Evolutionary conservation across 768 basidiomycete species (phyloP), one percentile per base, ranked within the genome.

Genomic region (Kwoniella sp.): DNA sequence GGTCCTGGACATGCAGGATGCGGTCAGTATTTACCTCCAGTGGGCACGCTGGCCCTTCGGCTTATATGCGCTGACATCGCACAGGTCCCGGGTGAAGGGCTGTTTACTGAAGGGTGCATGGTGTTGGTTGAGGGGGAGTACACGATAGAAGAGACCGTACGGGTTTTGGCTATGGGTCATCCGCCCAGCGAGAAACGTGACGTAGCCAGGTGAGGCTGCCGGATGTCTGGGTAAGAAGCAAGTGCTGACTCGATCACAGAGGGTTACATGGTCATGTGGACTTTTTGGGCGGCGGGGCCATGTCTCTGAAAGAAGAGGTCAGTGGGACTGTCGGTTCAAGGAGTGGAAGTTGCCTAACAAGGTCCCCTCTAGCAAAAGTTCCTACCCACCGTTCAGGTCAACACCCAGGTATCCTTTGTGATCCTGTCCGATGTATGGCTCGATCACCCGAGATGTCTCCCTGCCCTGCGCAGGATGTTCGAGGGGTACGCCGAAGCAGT

Each of bases 221-320:
- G 23, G 1, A 42, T 25, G 20, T 42, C 37, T 5, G 20, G 39
- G 9, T 17, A 17, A 19, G 48, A 25, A 46, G 15, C 19, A 32
- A 31, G 34, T 14, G 33, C 23, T 40, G 19, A 29, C 28, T 44
- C 12, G 36, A 26, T 3, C 36, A 9, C 67, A 92, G 90, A 59
- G 89, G 87, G 33, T 85, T 98, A 60, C 95, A 88, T 68, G 95
- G 92, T 0, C 95, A 98, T 68, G 84, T 96, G 26, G 95, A 99
- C 73, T 95, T 98, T 67, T 80, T 98, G 10, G 95, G 95, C n/a
- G 84, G 87, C 63, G 95, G 95, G 1, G 83, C 88, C 3, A 87
- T 91, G 1, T 89, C 92, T 2, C 74, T 90, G 19, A 76, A 87
- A 5, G 92, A 98, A 77, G 95, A 98, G 73, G 93, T 92, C 64